These are phyloP conservation scores for Xanthoconium separans DNA, from an alignment of 1,284 basidiomycete species.

Conservation along the genomic window DNA sequence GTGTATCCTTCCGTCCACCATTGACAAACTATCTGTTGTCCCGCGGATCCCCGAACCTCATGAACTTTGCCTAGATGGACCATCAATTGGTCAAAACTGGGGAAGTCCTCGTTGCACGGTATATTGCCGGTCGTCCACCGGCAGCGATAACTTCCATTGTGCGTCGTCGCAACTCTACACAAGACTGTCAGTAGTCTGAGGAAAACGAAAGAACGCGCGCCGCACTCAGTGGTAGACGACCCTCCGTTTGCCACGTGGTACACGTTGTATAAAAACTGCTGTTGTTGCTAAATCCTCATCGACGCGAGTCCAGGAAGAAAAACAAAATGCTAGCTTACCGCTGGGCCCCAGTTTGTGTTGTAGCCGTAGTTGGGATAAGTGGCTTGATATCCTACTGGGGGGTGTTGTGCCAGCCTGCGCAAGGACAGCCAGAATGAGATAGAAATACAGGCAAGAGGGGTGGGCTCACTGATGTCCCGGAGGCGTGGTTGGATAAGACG, in stretches of 20 bases:
- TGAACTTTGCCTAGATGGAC: not conserved
- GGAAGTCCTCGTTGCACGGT: not conserved
- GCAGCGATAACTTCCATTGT: not conserved
- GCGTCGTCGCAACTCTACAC: not conserved
- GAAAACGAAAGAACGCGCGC: not conserved
- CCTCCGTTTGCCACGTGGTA: not conserved
- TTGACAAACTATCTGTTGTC: not conserved
- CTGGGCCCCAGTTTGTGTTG: slow-evolving; percentile 6
- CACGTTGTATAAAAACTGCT: not conserved
- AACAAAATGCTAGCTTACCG: not conserved
- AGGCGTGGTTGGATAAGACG: fast-evolving
- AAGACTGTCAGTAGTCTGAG: not conserved
- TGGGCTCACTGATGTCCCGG: not conserved
- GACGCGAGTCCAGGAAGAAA: not conserved
- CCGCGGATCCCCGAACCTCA: not conserved
- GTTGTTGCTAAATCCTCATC: slow-evolving; percentile 9
- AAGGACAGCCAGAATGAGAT: not conserved
- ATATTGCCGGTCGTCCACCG: not conserved
- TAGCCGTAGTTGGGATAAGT: not conserved
- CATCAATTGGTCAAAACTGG: slow-evolving; percentile 6
- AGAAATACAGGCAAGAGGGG: too few relatives aligned
- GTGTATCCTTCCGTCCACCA: not conserved
- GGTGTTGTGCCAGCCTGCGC: not conserved
- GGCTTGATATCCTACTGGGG: not conserved
- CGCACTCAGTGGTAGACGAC: not conserved